phyloP scores from a whole-genome alignment of 208 protist species.

The Eutreptiella sp. region DNA sequence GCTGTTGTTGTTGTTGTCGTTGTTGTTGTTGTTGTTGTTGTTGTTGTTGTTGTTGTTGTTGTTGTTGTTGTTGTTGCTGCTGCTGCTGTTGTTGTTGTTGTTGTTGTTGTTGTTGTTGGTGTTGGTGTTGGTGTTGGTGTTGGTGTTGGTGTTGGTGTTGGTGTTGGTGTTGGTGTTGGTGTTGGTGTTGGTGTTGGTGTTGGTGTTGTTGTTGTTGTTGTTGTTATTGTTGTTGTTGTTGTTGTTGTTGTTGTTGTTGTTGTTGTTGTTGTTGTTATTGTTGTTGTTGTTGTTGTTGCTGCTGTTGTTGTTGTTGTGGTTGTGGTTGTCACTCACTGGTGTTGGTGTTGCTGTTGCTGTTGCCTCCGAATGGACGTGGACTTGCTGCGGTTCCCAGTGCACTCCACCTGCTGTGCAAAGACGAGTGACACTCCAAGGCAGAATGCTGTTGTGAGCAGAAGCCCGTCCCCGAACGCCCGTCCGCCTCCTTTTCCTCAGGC shows the following conservation, averaged over 20 bases:
- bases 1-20: conserved; percentile 4
- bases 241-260: neutral
- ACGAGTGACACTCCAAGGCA: too few species aligned
- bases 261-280: neutral
- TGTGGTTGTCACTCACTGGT: neutral
- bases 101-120: conserved; percentile 2
- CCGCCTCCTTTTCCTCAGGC: too few species aligned
- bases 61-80: conserved; percentile 4
- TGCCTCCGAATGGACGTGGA: neutral
- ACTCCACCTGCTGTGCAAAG: too few species aligned
- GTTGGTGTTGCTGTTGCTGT: neutral
- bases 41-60: conserved; percentile 4
- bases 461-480: too few species aligned
- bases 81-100: conserved; percentile 4
- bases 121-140: neutral
- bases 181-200: neutral
- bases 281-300: neutral
- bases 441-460: too few species aligned
- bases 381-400: too few species aligned
- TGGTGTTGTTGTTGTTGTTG: conserved; percentile 2
- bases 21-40: conserved; percentile 4
- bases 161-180: neutral
- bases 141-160: neutral
- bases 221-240: conserved; percentile 5
- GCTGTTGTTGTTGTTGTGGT: neutral